A percentile compares a stretch with the other conserved stretches of the same genome.
Conservation (phyloP, 1,284 basidiomycete genomes). For the Puccinia triticina region DNA sequence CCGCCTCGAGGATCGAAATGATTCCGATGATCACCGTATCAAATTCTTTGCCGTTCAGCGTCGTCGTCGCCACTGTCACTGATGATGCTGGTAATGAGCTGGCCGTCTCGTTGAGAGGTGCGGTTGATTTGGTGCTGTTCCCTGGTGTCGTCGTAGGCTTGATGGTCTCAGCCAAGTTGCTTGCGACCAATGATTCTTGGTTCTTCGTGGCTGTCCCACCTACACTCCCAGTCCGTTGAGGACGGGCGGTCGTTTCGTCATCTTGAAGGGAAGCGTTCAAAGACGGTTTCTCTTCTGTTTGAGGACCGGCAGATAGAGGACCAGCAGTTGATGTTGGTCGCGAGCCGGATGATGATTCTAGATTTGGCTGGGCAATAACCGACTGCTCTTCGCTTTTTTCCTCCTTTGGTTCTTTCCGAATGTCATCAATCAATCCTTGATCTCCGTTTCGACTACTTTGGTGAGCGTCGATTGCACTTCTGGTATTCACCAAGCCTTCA, state of each 20-base stretch:
- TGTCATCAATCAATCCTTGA: not conserved
- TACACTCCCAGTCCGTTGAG: not conserved
- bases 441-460: not conserved
- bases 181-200: not conserved
- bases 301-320: not conserved
- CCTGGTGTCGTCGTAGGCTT: constrained; percentile 7
- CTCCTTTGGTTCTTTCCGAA: not conserved
- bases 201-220: not conserved
- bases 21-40: constrained; percentile 41
- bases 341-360: not conserved
- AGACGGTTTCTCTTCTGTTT: not conserved
- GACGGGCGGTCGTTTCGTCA: not conserved
- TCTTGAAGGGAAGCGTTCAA: not conserved
- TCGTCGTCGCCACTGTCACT: not conserved
- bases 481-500: not conserved
- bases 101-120: not conserved
- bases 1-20: constrained; percentile 44
- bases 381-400: constrained; percentile 5
- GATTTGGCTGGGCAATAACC: not conserved
- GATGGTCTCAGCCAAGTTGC: not conserved
- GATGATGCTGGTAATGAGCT: not conserved
- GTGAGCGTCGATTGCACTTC: not conserved
- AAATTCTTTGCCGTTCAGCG: constrained; percentile 37
- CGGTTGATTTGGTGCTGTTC: not conserved
- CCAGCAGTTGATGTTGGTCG: not conserved